These are phyloP conservation scores for Streptanthus diversifolius DNA, from an alignment of 345 rosid genomes.

Conservation along the genomic window DNA sequence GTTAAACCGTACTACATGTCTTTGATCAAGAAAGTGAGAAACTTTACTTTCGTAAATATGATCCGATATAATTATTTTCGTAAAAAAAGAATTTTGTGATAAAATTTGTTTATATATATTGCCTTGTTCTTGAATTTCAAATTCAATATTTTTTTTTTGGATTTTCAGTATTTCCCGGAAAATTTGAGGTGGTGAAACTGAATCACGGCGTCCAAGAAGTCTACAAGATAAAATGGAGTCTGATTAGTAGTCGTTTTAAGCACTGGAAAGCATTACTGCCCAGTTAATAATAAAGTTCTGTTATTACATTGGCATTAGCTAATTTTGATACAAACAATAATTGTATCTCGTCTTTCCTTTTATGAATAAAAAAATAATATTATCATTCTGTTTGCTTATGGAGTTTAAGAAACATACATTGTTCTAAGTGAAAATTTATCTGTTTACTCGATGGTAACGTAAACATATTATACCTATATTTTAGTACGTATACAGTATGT, in stretches of 20 bases:
- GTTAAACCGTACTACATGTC: constrained; percentile 66
- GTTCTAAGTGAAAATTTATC: too few relatives aligned
- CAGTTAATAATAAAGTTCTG: not conserved
- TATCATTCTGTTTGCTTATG: not conserved
- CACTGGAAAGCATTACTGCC: not conserved
- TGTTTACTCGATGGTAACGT: too few relatives aligned
- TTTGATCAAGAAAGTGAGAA: constrained; percentile 49
- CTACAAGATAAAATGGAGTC: not conserved
- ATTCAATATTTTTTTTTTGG: not conserved
- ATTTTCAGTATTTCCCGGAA: constrained; percentile 32
- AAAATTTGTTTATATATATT: not conserved
- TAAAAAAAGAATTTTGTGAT: not conserved
- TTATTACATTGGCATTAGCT: not conserved
- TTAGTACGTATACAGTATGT: too few relatives aligned
- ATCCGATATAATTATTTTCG: not conserved
- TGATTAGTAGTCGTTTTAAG: not conserved
- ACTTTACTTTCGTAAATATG: not conserved
- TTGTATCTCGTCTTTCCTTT: not conserved
- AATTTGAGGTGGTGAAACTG: constrained; percentile 29
- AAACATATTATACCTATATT: too few relatives aligned
- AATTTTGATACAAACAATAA: not conserved
- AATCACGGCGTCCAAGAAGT: not conserved
- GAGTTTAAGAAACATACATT: not conserved
- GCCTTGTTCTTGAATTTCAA: not conserved
- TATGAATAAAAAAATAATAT: not conserved